Evolutionary conservation across 2,329 filamentous ascomycete species (phyloP), one percentile per base, ranked within the genome.

Genomic region (Colletotrichum euphorbiae): DNA sequence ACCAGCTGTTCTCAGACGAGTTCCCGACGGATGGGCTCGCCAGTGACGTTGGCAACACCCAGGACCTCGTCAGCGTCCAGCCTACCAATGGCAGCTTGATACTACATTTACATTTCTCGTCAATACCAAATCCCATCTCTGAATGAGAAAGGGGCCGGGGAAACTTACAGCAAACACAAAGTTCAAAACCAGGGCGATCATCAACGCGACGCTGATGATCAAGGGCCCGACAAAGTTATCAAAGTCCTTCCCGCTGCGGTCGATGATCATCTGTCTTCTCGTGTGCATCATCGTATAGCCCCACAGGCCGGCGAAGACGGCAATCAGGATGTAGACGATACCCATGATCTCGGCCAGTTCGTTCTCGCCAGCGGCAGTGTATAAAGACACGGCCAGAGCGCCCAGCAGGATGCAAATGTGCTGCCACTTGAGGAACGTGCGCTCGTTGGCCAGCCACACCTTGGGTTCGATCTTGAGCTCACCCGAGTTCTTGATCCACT

Each of bases 341-440:
- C 94, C 94, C 75, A 98, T 89, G 42, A 84, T 82, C 73, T 92
- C 87, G 0, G 93, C 94, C 36, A 97, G 79, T n/a, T 84, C 83
- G 78, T 97, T 93, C 72, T 90, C 83, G 6, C 93, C 92, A 0
- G 94, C 94, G 0, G 95, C 93, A 73, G 97, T 95, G 81, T 95
- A 98, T 31, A 99, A 82, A 21, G 91, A 93, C 12, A 99, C 83
- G 0, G 93, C 93, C 33, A 99, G 81, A 21, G 91, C 90, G 42
- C 94, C 94, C 24, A 99, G 89, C 13, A 99, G 85, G 55, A 99
- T 89, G 70, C 90, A 91, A 75, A 99, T 94, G 78, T 98, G 94
- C 83, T 98, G 93, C 96, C 96, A 99, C 80, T 98, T 98, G 79
- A 99, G 91, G 77, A 98, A 99, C 0, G 96, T 99, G 70, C 96